Base-by-base conservation (phyloP, 148 eudicot genomes). In the Rhododendron griersonianum region DNA sequence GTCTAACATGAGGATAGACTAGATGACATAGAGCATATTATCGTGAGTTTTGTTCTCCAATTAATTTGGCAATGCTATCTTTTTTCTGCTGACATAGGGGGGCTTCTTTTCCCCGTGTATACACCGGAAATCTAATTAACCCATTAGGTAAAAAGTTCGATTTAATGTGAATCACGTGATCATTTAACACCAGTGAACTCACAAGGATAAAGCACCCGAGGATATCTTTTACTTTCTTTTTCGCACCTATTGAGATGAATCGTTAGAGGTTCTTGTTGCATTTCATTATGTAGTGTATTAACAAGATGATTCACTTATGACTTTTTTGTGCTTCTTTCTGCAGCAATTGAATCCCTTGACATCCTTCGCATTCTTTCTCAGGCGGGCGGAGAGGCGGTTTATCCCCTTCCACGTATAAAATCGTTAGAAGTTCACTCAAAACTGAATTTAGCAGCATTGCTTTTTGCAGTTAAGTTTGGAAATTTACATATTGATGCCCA, bases 371-470 rank as follows among this genome's bases (percentile, higher is more conserved):
- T 97, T 91, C 91, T 97, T 53, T 97, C 99, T 88, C 99, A 97
- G 92, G 96, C 95, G 85, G 98, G 98, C 6, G 99, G 99, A 80
- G 99, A 97, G 91, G 95, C 96, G 71, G 95, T 95, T 85, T 97
- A 97, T 90, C 98, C 99, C 35, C 94, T 95, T 79, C 98, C 99
- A 21, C 98, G 94, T 78, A 94, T 94, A 78, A 94, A 91, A 93
- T 92, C 93, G 85, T 86, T 97, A 61, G 98, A 93, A 93, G 95
- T 93, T 87, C 99, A 97, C 89, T 90, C 95, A 53, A 97, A 92
- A 88, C 84, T 97, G 81, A 97, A 97, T 85, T 90, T 97, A 91
- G 96, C 98, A 37, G 89, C 98, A 84, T 85, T 97, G 85, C 90
- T 95, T 78, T 97, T 97, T 97, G 96, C 92, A 85, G 99, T 97